These are phyloP conservation scores for Phylloporus arenicola DNA, from an alignment of 768 basidiomycete genomes.

Conservation along the genomic window DNA sequence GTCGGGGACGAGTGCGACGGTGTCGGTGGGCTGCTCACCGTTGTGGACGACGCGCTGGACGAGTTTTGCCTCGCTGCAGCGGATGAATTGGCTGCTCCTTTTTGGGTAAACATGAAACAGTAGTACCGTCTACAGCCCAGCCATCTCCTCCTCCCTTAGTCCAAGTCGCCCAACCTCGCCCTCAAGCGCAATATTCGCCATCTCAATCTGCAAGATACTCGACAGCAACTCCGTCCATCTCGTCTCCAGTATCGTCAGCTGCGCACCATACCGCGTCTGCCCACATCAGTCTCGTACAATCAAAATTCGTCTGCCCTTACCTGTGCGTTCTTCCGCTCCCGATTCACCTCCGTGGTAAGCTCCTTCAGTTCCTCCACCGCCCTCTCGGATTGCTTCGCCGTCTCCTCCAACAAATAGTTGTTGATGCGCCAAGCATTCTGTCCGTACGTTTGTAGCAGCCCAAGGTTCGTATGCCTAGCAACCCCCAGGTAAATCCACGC, in stretches of 20 bases:
- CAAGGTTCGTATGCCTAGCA: slow-evolving; percentile 73
- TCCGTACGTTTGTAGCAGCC: slow-evolving; percentile 80
- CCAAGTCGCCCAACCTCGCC: slow-evolving; percentile 65
- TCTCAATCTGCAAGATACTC: slow-evolving; percentile 86
- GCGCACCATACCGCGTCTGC: slow-evolving; percentile 73
- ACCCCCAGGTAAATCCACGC: slow-evolving; percentile 4
- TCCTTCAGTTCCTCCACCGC: slow-evolving; percentile 74
- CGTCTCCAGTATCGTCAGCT: slow-evolving; percentile 76
- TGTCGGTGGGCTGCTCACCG: too few species aligned
- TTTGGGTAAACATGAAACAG: slow-evolving; percentile 14
- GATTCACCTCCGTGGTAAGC: slow-evolving; percentile 78
- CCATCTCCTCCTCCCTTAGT: slow-evolving; percentile 57
- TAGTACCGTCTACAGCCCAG: slow-evolving; percentile 27
- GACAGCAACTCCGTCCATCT: slow-evolving; percentile 93
- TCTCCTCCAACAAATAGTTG: slow-evolving; percentile 81
- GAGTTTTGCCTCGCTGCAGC: too few species aligned
- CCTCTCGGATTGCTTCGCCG: slow-evolving; percentile 65
- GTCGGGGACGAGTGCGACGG: slow-evolving; percentile 1
- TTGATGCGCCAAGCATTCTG: slow-evolving; percentile 89
- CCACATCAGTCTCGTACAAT: neutral
- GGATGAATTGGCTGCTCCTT: slow-evolving; percentile 15
- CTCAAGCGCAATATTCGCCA: slow-evolving; percentile 89
- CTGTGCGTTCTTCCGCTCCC: slow-evolving; percentile 83
- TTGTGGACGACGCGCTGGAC: neutral
- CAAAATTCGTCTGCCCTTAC: slow-evolving; percentile 31